These are phyloP conservation scores for Cyclostephanos tholiformis DNA, from an alignment of 108 stramenopile species.

Conservation along the genomic window DNA sequence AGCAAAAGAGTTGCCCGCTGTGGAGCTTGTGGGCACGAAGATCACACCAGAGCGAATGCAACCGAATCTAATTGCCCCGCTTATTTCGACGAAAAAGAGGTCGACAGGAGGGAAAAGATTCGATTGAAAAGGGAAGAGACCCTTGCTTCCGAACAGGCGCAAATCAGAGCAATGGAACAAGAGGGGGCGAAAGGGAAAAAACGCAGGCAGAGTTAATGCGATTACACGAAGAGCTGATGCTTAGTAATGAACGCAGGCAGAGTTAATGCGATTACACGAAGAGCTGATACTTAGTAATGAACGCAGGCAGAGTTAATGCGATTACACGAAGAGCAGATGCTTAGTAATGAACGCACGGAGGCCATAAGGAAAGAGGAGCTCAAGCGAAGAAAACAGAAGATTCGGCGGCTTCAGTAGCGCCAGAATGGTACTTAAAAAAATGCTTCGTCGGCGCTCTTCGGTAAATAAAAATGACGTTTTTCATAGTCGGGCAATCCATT, in stretches of 20 bases:
- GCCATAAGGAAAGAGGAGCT: slow-evolving; percentile 39
- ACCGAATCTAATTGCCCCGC: slow-evolving; percentile 49
- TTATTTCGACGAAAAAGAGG: slow-evolving; percentile 48
- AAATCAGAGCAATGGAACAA: slow-evolving; percentile 26
- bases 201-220: slow-evolving; percentile 23
- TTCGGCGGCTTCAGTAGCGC: slow-evolving; percentile 38
- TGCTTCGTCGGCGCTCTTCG: not conserved
- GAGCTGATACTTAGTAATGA: slow-evolving; percentile 21
- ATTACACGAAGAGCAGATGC: slow-evolving; percentile 22
- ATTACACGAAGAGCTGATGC: slow-evolving; percentile 24
- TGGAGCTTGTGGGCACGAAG: slow-evolving; percentile 56
- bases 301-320: slow-evolving; percentile 23
- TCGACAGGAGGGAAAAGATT: slow-evolving; percentile 46
- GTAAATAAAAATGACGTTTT: slow-evolving; percentile 4
- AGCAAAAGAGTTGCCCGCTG: slow-evolving; percentile 32
- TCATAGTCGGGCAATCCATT: too few relatives aligned
- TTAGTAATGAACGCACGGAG: slow-evolving; percentile 18
- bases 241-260: slow-evolving; percentile 21
- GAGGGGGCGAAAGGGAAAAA: slow-evolving; percentile 24
- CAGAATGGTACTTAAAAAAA: slow-evolving; percentile 16
- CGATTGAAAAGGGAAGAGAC: slow-evolving; percentile 34
- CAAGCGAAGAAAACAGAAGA: slow-evolving; percentile 35
- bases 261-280: slow-evolving; percentile 23
- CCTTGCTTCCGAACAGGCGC: slow-evolving; percentile 22
- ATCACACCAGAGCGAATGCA: slow-evolving; percentile 54